Conservation (phyloP, 345 rosid species). For the Arabidopsis arenosa region DNA sequence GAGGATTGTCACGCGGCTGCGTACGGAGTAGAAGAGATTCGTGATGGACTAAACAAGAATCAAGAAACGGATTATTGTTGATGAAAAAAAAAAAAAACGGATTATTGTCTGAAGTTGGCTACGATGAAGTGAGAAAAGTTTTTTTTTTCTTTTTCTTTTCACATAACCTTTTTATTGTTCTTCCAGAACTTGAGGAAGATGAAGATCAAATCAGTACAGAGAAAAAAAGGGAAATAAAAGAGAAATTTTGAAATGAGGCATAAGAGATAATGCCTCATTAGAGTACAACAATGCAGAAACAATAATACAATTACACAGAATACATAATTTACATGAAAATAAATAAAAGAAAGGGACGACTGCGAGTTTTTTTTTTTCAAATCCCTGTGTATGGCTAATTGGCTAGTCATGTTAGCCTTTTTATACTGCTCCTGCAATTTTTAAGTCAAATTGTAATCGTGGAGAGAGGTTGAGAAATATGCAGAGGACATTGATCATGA, state of each 20-base stretch:
- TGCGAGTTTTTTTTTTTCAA: constrained; percentile 9
- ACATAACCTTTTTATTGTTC: constrained; percentile 5
- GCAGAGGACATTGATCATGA: constrained; percentile 19
- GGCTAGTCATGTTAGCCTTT: constrained; percentile 40
- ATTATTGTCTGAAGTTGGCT: neutral
- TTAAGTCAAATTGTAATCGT: constrained; percentile 30
- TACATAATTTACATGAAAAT: constrained; percentile 43
- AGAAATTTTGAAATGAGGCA: constrained; percentile 23
- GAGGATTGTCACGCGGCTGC: constrained; percentile 42
- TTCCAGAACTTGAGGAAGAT: constrained; percentile 36
- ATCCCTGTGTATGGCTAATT: constrained; percentile 38
- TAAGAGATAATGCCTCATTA: constrained; percentile 12
- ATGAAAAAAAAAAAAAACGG: no score
- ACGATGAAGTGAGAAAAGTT: neutral
- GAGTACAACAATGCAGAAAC: constrained; percentile 43
- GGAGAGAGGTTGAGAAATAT: constrained; percentile 5
- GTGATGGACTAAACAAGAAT: constrained; percentile 14
- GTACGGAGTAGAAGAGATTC: constrained; percentile 37
- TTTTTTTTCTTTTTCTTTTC: neutral
- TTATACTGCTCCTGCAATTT: constrained; percentile 38
- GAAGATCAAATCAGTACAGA: constrained; percentile 30
- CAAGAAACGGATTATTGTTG: neutral
- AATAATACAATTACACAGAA: constrained; percentile 35
- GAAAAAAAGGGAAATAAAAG: constrained; percentile 10
- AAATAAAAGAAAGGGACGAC: constrained; percentile 22